phyloP scores from a whole-genome alignment of 768 basidiomycete species.

The Boletellus sp. region DNA sequence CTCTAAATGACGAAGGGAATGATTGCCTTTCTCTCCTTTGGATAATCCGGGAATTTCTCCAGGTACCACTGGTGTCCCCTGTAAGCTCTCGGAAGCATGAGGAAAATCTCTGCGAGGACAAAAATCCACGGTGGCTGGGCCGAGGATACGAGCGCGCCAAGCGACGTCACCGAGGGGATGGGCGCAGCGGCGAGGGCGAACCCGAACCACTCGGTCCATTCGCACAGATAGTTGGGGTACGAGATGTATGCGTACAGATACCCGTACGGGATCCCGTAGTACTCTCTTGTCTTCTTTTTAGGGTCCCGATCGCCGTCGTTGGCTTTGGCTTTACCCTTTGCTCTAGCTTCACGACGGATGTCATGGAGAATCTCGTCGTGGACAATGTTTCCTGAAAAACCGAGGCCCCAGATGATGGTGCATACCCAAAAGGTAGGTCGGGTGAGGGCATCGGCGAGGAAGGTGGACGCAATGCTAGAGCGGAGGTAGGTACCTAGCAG shows the following conservation, averaged over 20 bases:
- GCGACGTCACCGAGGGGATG: constrained; percentile 32
- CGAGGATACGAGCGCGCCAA: constrained; percentile 42
- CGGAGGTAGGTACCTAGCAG: constrained; percentile 70
- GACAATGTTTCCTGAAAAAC: constrained; percentile 74
- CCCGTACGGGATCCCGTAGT: constrained; percentile 81
- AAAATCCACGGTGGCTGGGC: constrained; percentile 78
- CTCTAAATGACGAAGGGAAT: constrained; percentile 71
- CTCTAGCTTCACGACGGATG: constrained; percentile 63
- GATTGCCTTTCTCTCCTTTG: constrained; percentile 68
- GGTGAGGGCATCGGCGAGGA: constrained; percentile 33
- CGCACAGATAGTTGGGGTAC: constrained; percentile 92
- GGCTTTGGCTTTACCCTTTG: constrained; percentile 30
- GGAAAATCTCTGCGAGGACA: constrained; percentile 60
- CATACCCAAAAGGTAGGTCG: constrained; percentile 59
- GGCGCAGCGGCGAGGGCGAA: constrained; percentile 77
- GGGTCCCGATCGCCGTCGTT: constrained; percentile 27
- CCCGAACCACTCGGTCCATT: constrained; percentile 93
- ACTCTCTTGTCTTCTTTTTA: constrained; percentile 34
- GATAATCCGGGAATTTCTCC: constrained; percentile 75
- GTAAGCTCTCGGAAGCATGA: constrained; percentile 81
- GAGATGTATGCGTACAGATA: constrained; percentile 74
- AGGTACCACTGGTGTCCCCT: constrained; percentile 88
- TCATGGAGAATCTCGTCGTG: constrained; percentile 90
- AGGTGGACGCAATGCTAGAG: constrained; percentile 48
- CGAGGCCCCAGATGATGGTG: constrained; percentile 61